Percentiles rank a stretch among this genome's conserved stretches.
These are phyloP conservation scores for Colletotrichum tofieldiae DNA, from an alignment of 2,329 filamentous ascomycete species.

Conservation along the genomic window DNA sequence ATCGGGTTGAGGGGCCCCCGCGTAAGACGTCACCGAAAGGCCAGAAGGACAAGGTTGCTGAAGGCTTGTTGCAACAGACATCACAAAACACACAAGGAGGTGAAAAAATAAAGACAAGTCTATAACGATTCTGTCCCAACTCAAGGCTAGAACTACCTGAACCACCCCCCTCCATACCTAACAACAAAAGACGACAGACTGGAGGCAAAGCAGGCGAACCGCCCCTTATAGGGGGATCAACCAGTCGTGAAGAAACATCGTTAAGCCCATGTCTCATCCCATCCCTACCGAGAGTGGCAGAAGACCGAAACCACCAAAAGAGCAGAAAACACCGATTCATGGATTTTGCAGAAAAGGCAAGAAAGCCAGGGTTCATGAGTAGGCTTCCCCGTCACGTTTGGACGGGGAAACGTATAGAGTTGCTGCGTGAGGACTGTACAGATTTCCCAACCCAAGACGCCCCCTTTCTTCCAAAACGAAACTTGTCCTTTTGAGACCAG, in stretches of 20 bases:
- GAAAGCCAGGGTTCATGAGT: constrained; percentile 41
- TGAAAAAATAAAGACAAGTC: constrained; percentile 30
- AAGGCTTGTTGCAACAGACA: not conserved
- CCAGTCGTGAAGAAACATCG: constrained; percentile 33
- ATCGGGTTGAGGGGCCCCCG: not conserved
- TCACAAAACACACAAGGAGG: not conserved
- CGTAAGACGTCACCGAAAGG: constrained; percentile 5
- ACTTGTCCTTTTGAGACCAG: constrained; percentile 49
- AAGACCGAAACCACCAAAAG: constrained; percentile 22
- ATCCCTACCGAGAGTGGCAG: constrained; percentile 22
- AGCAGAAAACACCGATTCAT: constrained; percentile 41
- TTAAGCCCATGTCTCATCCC: constrained; percentile 25
- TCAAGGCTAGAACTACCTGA: constrained; percentile 33
- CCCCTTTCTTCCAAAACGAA: constrained; percentile 53
- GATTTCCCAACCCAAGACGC: constrained; percentile 52
- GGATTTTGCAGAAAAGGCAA: constrained; percentile 35
- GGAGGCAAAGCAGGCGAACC: constrained; percentile 17
- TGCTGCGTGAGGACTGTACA: constrained; percentile 50
- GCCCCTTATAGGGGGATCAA: constrained; percentile 29
- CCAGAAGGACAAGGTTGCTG: not conserved
- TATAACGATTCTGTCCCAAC: constrained; percentile 40
- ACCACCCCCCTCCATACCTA: constrained; percentile 27
- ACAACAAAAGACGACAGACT: constrained; percentile 31
- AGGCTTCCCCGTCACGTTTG: constrained; percentile 39
- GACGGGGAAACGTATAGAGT: constrained; percentile 41